Conservation (phyloP, 208 protist species). For the Endotrypanum monterogeii region DNA sequence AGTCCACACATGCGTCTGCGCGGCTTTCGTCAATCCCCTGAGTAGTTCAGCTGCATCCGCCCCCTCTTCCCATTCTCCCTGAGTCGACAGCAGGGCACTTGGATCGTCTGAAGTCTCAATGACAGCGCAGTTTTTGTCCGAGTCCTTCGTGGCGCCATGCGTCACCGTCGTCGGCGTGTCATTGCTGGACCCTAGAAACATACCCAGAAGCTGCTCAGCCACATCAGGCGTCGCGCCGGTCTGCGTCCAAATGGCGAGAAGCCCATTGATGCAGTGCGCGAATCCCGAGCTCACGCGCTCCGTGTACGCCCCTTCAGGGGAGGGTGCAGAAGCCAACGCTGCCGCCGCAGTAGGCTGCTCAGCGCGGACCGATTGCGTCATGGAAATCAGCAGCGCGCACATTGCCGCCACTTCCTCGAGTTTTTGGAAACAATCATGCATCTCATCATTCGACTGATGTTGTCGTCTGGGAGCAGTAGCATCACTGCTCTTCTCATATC, state of each 20-base stretch:
- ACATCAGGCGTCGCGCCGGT: constrained; percentile 1
- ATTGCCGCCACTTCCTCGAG: constrained; percentile 17
- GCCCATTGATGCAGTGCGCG: constrained; percentile 8
- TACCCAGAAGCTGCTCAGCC: constrained; percentile 5
- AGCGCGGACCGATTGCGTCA: not conserved
- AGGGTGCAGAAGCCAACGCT: not conserved
- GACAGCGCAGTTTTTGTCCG: not conserved
- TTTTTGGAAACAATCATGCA: not conserved
- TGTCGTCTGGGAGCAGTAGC: too few species aligned
- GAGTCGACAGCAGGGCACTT: not conserved
- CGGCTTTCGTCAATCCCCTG: not conserved
- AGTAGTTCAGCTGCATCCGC: constrained; percentile 2
- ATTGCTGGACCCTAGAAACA: not conserved
- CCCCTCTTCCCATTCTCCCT: not conserved
- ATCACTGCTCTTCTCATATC: not conserved
- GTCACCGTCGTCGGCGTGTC: not conserved
- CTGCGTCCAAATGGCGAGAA: constrained; percentile 28
- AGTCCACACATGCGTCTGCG: constrained; percentile 18
- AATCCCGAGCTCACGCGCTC: constrained; percentile 7
- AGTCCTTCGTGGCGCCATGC: not conserved
- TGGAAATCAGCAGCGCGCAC: constrained; percentile 24
- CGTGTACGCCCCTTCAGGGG: not conserved
- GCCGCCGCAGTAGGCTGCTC: not conserved
- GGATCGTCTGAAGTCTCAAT: not conserved
- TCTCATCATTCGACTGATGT: not conserved